Evolutionary conservation across 2,329 filamentous ascomycete species (phyloP).

Genomic region (Aspergillus cejpii): DNA sequence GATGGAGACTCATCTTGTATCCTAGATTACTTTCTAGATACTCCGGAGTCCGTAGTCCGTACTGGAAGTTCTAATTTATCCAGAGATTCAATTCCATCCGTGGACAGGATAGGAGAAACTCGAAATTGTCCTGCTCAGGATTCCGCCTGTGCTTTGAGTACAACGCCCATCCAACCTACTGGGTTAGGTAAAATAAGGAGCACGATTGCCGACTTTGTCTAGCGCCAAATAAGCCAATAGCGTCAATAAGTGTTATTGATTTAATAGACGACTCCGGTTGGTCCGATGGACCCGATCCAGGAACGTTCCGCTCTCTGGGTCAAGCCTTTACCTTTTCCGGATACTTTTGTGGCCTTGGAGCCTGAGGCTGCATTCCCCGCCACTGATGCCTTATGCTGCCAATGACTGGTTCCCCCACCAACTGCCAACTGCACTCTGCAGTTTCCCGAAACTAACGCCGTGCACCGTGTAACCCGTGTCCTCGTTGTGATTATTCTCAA

Average conservation of each 20-base stretch:
- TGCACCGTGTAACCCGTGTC: slow-evolving; percentile 6
- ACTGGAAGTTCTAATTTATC: no score
- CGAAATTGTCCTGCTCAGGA: no score
- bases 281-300: background rate
- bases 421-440: no score
- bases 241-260: background rate
- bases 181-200: background rate
- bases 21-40: no score
- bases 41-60: no score
- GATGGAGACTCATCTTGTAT: no score
- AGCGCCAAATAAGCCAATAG: background rate
- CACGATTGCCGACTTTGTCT: background rate
- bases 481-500: background rate
- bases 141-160: background rate
- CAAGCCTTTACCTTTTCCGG: background rate
- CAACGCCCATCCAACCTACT: background rate
- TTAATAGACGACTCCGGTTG: background rate
- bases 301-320: background rate
- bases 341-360: no score
- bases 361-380: background rate
- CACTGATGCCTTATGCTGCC: slow-evolving; percentile 1
- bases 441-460: slow-evolving; percentile 9
- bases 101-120: no score
- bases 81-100: no score
- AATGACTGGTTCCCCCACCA: background rate